Conservation (phyloP, 2,329 filamentous ascomycete genomes). For the Neofusicoccum ribis region DNA sequence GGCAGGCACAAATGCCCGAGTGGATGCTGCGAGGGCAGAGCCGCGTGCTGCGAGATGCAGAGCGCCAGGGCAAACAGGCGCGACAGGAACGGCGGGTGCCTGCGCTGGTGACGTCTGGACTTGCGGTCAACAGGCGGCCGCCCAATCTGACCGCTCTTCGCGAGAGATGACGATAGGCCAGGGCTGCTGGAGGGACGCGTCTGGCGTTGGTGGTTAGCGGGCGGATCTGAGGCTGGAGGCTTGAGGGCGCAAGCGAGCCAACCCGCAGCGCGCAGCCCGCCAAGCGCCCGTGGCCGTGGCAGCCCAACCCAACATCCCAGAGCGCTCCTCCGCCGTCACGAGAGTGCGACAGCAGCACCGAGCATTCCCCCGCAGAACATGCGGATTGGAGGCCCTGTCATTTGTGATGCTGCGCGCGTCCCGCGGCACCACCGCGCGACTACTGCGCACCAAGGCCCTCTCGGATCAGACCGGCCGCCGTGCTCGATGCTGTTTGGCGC, state of each 20-base stretch:
- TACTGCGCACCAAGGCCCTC: background rate
- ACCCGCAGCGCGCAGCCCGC: background rate
- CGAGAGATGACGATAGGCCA: background rate
- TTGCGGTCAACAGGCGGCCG: background rate
- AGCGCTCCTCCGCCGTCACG: no score
- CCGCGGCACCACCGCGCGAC: background rate
- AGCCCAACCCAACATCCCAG: background rate
- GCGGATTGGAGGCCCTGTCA: conserved; percentile 7
- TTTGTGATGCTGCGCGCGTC: conserved; percentile 8
- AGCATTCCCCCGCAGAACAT: background rate
- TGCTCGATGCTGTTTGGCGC: conserved; percentile 11
- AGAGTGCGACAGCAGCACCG: background rate
- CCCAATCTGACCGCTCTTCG: background rate
- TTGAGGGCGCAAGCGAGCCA: background rate
- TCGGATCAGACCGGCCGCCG: background rate
- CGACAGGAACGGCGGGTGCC: background rate
- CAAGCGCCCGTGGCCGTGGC: background rate
- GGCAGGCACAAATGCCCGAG: no score
- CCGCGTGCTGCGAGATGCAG: background rate
- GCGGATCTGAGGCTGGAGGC: no score
- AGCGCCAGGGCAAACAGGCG: background rate
- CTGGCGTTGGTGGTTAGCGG: no score
- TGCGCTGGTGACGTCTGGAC: background rate
- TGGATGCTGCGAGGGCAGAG: background rate
- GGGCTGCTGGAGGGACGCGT: no score